phyloP scores from a whole-genome alignment of 164 flowering plant species.

The Echeveria elegans region DNA sequence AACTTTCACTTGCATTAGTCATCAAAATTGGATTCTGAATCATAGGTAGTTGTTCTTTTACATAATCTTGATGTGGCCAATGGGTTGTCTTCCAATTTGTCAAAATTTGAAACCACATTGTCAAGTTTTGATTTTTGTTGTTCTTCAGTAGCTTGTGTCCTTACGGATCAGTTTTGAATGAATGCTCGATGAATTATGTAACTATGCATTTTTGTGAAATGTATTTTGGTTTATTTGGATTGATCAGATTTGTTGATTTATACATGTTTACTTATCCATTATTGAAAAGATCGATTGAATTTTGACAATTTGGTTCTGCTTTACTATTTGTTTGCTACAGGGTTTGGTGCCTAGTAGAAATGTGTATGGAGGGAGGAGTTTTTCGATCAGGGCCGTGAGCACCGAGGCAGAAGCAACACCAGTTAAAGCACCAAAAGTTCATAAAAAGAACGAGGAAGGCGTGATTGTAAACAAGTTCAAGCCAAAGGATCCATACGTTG shows the following conservation, averaged over 20 bases:
- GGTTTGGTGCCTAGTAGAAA: slow-evolving; percentile 25
- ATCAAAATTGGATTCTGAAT: background rate
- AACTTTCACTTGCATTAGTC: background rate
- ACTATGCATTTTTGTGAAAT: background rate
- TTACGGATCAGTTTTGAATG: slow-evolving; percentile 15
- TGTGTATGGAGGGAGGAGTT: slow-evolving; percentile 30
- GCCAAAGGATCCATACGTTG: slow-evolving; percentile 58
- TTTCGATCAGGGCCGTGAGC: slow-evolving; percentile 46
- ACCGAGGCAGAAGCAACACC: slow-evolving; percentile 63
- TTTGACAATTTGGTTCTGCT: background rate
- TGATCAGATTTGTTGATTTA: no score
- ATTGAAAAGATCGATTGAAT: slow-evolving; percentile 8
- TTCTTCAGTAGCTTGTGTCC: background rate
- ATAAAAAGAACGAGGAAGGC: slow-evolving; percentile 64
- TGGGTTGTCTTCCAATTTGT: background rate
- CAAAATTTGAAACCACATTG: background rate
- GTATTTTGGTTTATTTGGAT: no score
- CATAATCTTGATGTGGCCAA: background rate
- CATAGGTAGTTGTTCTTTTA: background rate
- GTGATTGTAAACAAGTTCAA: slow-evolving; percentile 51
- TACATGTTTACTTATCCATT: slow-evolving; percentile 12
- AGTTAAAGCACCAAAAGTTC: slow-evolving; percentile 42
- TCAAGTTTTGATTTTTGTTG: background rate
- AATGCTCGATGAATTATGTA: background rate
- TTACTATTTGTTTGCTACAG: slow-evolving; percentile 16